Evolutionary conservation across 305 asterid genomes (phyloP), one percentile per base, ranked within the genome.

Genomic region (Lippia alba): DNA sequence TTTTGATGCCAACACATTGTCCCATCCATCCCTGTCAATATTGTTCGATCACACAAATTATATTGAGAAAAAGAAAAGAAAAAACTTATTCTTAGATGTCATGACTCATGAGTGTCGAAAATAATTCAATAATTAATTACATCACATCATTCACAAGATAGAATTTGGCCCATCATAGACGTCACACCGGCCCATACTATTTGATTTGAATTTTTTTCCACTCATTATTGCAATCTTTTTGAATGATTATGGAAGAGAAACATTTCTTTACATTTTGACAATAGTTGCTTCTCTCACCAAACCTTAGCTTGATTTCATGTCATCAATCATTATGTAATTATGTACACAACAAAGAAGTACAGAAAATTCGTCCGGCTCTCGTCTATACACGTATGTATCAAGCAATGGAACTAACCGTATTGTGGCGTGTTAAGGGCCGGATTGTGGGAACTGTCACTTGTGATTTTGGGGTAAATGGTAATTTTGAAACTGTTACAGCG

Each of bases 401-500:
- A 20, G 30, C 15, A 11, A 56, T 0, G 55, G 6, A 67, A 41
- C 39, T 24, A 30, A 16, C 6, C 14, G 59, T 24, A 65, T 1
- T 24, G 30, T 24, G 30, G 30, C 30, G 30, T 24, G 30, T 24
- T 24, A 24, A 24, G 30, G 30, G 30, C 30, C 3, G 30, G 10
- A 65, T 18, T 57, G 19, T 16, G 19, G 62, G 8, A 39, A 65
- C 59, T 30, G n/a, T 10, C 44, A 50, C 53, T 36, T 74, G 68
- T 73, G 69, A 41, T 34, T 51, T 15, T 33, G 17, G n/a, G 6
- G 4, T 0, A 44, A 8, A 44, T 1, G 7, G 48, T 6, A 66
- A 53, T 33, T 24, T 62, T 50, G 67, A 12, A 71, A 32, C 56
- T 61, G 70, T 85, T 73, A 84, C 56, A 66, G 83, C 56, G 74